phyloP scores from a whole-genome alignment of 768 basidiomycete genomes.

The Panellus pusillus region DNA sequence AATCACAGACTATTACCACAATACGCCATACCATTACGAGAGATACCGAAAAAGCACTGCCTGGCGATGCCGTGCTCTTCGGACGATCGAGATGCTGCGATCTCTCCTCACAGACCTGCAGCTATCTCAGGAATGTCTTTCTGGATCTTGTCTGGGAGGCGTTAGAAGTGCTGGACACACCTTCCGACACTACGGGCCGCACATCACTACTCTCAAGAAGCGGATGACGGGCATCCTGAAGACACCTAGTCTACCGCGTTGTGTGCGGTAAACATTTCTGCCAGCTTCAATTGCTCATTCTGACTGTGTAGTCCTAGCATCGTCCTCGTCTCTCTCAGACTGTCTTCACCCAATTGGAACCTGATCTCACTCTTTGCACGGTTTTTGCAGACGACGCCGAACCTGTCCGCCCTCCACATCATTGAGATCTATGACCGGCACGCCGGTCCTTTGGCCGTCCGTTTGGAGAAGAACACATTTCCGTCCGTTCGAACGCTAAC shows the following conservation, averaged over 20 bases:
- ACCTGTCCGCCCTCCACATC: slow-evolving; percentile 5
- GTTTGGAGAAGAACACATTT: neutral
- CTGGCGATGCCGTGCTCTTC: neutral
- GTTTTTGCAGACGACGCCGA: slow-evolving; percentile 4
- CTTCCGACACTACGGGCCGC: neutral
- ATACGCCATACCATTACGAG: slow-evolving; percentile 4
- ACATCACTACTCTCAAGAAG: neutral
- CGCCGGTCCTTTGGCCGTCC: neutral
- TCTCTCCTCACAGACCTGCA: slow-evolving; percentile 13
- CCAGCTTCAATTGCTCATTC: neutral
- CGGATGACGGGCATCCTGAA: slow-evolving; percentile 11
- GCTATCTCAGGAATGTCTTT: neutral
- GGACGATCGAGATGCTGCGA: slow-evolving; percentile 4
- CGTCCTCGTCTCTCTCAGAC: slow-evolving; percentile 1
- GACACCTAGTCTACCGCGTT: slow-evolving; percentile 7
- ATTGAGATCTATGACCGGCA: slow-evolving; percentile 1
- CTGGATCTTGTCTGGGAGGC: slow-evolving; percentile 3
- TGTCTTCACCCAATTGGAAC: neutral
- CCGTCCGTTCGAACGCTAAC: neutral
- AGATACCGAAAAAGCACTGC: neutral
- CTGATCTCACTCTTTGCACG: slow-evolving; percentile 4
- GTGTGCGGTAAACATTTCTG: neutral
- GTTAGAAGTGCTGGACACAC: neutral
- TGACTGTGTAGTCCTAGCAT: neutral
- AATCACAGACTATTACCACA: slow-evolving; percentile 5